A percentile compares a stretch with the other conserved stretches of the same genome.
Evolutionary conservation across 2,329 filamentous ascomycete genomes (phyloP).

Genomic region (Curvularia spicifera): DNA sequence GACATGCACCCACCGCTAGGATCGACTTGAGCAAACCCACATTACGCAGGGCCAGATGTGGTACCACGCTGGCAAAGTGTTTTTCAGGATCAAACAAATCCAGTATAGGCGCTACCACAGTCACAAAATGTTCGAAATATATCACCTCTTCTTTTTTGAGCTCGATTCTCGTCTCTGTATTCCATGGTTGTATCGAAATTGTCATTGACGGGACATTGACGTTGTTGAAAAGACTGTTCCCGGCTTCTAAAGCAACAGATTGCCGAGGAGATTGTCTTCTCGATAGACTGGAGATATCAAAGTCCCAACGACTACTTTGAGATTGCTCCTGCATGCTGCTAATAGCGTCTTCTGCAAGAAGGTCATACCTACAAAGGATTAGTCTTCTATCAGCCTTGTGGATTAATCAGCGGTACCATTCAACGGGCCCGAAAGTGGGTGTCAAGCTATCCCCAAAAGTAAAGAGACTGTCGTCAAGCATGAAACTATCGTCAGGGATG

Average conservation of each 20-base stretch:
- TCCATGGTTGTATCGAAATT: conserved; percentile 33
- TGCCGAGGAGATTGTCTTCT: conserved; percentile 46
- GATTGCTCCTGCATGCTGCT: conserved; percentile 44
- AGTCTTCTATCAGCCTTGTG: not conserved
- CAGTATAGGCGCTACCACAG: conserved; percentile 48
- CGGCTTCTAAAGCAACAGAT: conserved; percentile 38
- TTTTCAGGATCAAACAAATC: conserved; percentile 54
- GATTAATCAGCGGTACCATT: conserved; percentile 43
- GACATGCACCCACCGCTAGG: conserved; percentile 61
- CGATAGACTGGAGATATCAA: conserved; percentile 52
- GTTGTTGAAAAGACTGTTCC: conserved; percentile 6
- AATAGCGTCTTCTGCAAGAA: conserved; percentile 54
- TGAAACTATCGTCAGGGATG: conserved; percentile 33
- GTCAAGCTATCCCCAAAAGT: conserved; percentile 37
- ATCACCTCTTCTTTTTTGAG: conserved; percentile 47
- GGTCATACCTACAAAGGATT: conserved; percentile 46
- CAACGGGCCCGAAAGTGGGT: conserved; percentile 52
- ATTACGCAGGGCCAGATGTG: conserved; percentile 57
- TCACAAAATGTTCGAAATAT: conserved; percentile 51
- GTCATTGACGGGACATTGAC: conserved; percentile 9
- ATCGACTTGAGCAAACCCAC: conserved; percentile 64
- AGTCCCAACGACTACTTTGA: conserved; percentile 45
- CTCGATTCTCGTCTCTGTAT: conserved; percentile 27
- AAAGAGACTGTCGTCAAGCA: conserved; percentile 37
- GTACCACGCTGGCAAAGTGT: conserved; percentile 46